Evolutionary conservation across 176 grass and related monocot species (phyloP), one percentile per base, ranked within the genome.

Genomic region (Triticum turgidum): DNA sequence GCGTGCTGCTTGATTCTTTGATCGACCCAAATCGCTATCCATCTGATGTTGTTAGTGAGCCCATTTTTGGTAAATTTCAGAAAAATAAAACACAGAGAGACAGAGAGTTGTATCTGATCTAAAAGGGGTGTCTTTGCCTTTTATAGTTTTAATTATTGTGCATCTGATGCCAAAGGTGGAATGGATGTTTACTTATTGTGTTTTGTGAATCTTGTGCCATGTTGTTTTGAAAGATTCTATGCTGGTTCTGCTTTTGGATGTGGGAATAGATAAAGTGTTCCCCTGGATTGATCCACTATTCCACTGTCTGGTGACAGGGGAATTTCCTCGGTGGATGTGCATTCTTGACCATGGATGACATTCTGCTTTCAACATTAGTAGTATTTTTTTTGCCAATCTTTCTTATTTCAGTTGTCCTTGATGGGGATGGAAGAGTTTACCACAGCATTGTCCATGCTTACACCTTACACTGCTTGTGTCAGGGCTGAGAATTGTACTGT

Each of bases 201-300:
- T 51, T 69, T n/a, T 4, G 0, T 64, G 27, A 65, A 47, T 25
- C 59, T 24, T 84, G 11, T 51, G 33, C 76, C 7, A 22, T 35
- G 13, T 12, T 27, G 30, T 58, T 72, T 72, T 41, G 47, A 24
- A 52, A 34, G 29, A 35, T 84, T 84, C 42, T 67, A 77, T 38
- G 21, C 13, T 20, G 13, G 9, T 78, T 68, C 47, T 77, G 11
- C 27, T 52, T 52, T 65, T 78, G 74, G 61, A 33, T 67, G 27
- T 76, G 17, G 82, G 82, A 65, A 77, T 67, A 18, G 1, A 54
- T 54, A 29, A 41, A 41, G 4, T 56, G 41, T 30, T 34, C 49
- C 42, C 62, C 29, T 69, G 54, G 18, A 59, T 59, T 30, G 44
- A 83, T 83, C 44, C 81, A 82, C 65, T 44, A 29, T 29, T 83